Conservation (phyloP, 768 basidiomycete genomes). For the Collybia mongolica region DNA sequence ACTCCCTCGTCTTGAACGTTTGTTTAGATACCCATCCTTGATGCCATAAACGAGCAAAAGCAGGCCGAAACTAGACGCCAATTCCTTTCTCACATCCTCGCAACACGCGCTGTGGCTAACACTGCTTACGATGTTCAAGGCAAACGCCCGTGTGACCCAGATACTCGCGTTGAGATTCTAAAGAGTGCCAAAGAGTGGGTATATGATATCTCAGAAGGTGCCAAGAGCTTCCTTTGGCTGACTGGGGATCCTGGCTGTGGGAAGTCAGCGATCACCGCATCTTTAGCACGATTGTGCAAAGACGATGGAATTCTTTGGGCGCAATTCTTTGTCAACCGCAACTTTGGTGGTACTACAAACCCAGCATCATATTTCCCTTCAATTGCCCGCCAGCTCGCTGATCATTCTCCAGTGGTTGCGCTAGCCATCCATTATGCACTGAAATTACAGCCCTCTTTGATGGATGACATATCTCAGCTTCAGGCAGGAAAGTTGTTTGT, state of each 20-base stretch:
- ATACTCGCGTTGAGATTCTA: constrained; percentile 12
- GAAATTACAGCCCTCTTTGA: constrained; percentile 2
- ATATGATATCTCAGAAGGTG: background rate
- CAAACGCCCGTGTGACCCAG: constrained; percentile 12
- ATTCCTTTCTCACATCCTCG: constrained; percentile 5
- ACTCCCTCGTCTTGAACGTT: too few relatives aligned
- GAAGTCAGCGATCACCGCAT: constrained; percentile 17
- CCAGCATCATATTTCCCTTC: constrained; percentile 15
- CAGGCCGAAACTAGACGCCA: constrained; percentile 7
- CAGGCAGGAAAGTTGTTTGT: constrained; percentile 12
- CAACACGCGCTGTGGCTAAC: constrained; percentile 6
- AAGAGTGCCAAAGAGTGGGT: constrained; percentile 10
- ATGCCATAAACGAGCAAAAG: constrained; percentile 1
- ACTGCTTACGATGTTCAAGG: constrained; percentile 12
- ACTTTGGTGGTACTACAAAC: constrained; percentile 9
- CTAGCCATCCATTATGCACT: constrained; percentile 4
- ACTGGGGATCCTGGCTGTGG: constrained; percentile 16
- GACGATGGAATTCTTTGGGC: constrained; percentile 10
- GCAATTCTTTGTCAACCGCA: constrained; percentile 15
- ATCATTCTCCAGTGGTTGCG: background rate
- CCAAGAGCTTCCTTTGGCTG: constrained; percentile 15
- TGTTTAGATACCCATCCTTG: constrained; percentile 1
- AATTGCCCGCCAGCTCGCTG: constrained; percentile 13
- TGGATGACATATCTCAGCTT: constrained; percentile 5
- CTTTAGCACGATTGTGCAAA: constrained; percentile 10